Percentiles rank a stretch among this genome's conserved stretches.
Conservation (phyloP, 2,329 filamentous ascomycete genomes). For the Talaromyces piceae region DNA sequence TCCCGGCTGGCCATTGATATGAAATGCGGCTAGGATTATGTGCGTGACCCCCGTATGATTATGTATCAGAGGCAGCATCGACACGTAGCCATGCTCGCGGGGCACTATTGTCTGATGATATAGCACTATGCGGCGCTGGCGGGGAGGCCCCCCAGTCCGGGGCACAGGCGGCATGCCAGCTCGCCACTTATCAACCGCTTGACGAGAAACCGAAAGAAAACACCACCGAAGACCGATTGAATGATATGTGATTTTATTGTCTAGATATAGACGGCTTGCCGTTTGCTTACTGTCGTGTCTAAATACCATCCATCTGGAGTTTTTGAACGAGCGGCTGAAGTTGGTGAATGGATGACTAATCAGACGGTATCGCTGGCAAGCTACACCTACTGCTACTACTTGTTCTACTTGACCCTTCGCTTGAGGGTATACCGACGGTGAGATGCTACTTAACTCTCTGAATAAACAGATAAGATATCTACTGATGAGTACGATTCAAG, state of each 20-base stretch:
- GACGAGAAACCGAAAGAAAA: background rate
- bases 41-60: conserved; percentile 63
- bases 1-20: conserved; percentile 63
- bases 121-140: conserved; percentile 32
- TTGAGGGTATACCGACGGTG: too few species aligned
- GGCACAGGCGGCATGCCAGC: conserved; percentile 33
- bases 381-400: too few species aligned
- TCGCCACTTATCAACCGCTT: background rate
- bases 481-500: too few species aligned
- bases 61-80: conserved; percentile 54
- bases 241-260: background rate
- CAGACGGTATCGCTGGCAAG: too few species aligned
- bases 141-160: conserved; percentile 13
- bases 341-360: conserved; percentile 1
- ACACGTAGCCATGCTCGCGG: conserved; percentile 48
- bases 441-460: too few species aligned
- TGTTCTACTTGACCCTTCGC: too few species aligned
- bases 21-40: conserved; percentile 78
- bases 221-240: background rate
- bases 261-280: background rate
- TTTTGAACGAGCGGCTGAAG: background rate
- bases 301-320: background rate
- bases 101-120: conserved; percentile 62
- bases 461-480: too few species aligned
- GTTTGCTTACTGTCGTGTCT: background rate